phyloP scores from a whole-genome alignment of 805 yeast genomes.

The Cyberlindnera lachancei region DNA sequence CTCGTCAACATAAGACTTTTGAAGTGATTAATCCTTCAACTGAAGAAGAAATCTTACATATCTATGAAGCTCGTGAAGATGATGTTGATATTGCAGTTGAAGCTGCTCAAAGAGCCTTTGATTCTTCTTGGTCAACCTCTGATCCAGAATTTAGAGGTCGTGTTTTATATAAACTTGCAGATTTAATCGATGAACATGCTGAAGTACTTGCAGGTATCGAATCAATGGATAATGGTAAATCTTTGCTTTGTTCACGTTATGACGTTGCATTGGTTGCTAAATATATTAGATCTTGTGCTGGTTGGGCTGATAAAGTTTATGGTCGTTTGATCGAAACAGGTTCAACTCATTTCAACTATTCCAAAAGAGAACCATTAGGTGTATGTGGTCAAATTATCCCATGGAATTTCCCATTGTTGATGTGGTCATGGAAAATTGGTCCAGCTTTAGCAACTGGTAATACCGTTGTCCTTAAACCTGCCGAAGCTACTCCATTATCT shows the following conservation, averaged over 20 bases:
- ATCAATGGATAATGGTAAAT: slow-evolving; percentile 86
- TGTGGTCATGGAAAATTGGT: slow-evolving; percentile 83
- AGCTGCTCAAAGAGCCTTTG: slow-evolving; percentile 76
- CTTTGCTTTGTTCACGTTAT: slow-evolving; percentile 61
- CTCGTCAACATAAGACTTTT: slow-evolving; percentile 53
- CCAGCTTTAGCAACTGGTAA: slow-evolving; percentile 86
- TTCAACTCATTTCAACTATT: slow-evolving; percentile 51
- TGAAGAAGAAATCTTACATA: slow-evolving; percentile 59
- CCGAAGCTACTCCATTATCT: slow-evolving; percentile 82
- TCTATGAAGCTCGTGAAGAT: slow-evolving; percentile 67
- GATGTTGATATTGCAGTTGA: slow-evolving; percentile 81
- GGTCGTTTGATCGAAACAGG: slow-evolving; percentile 60
- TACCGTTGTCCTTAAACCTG: slow-evolving; percentile 77
- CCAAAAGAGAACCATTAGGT: slow-evolving; percentile 78
- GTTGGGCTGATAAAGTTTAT: slow-evolving; percentile 64
- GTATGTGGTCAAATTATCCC: slow-evolving; percentile 88
- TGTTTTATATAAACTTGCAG: slow-evolving; percentile 65
- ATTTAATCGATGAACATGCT: slow-evolving; percentile 64
- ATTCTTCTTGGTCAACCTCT: slow-evolving; percentile 58
- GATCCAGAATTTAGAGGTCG: slow-evolving; percentile 62
- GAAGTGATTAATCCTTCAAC: slow-evolving; percentile 64
- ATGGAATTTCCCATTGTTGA: slow-evolving; percentile 88
- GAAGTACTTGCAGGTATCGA: slow-evolving; percentile 77
- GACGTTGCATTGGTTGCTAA: slow-evolving; percentile 67
- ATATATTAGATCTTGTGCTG: slow-evolving; percentile 79